Evolutionary conservation across 2,329 filamentous ascomycete genomes (phyloP).

Genomic region (Trichoderma sp.): DNA sequence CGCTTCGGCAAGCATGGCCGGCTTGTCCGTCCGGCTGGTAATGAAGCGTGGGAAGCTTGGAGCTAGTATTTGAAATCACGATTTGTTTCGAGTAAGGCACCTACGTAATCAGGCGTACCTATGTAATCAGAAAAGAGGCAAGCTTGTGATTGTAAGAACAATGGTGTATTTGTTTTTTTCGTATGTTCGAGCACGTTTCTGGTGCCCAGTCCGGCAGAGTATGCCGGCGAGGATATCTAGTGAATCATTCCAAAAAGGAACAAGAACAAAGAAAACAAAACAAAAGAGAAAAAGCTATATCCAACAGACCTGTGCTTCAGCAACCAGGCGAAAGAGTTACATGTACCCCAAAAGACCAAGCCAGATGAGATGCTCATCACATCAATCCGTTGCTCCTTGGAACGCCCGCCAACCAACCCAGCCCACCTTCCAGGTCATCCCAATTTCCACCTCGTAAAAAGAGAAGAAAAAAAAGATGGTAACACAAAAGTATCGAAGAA

Average conservation of each 20-base stretch:
- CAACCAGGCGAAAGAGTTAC: constrained; percentile 12
- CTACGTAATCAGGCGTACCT: too few relatives aligned
- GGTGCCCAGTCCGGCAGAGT: constrained; percentile 16
- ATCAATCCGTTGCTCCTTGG: constrained; percentile 27
- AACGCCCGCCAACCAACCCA: constrained; percentile 27
- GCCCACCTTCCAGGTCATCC: constrained; percentile 23
- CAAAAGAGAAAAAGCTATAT: constrained; percentile 13
- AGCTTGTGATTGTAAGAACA: neutral
- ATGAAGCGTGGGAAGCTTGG: neutral
- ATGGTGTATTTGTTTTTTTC: constrained; percentile 20
- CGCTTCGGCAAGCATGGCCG: constrained; percentile 5
- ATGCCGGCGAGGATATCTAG: constrained; percentile 28
- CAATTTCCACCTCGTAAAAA: constrained; percentile 17
- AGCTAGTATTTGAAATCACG: neutral
- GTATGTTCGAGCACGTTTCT: constrained; percentile 16
- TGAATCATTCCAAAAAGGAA: constrained; percentile 14
- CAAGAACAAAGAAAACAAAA: constrained; percentile 9
- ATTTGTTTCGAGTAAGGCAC: neutral
- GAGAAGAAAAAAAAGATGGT: neutral
- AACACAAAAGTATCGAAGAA: constrained; percentile 14
- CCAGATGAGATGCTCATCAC: constrained; percentile 24
- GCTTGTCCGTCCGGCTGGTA: constrained; percentile 5
- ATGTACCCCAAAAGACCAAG: constrained; percentile 20
- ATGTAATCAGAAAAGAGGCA: too few relatives aligned
- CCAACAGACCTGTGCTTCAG: constrained; percentile 24